Evolutionary conservation across 2,329 filamentous ascomycete genomes (phyloP).

Genomic region (Epichloe gansuensis): DNA sequence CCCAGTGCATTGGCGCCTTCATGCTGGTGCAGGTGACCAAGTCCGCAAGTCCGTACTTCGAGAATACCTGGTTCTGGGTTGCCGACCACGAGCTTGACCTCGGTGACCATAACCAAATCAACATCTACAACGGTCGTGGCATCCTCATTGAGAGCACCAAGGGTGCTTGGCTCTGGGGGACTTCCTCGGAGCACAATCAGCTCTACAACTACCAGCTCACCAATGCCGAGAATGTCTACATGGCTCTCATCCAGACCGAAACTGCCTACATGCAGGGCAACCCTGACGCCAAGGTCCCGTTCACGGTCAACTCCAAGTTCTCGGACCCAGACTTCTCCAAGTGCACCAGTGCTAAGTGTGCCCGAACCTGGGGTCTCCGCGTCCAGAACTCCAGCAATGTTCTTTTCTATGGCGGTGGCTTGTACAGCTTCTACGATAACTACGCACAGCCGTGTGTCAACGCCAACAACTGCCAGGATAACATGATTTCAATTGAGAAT

Average conservation of each 20-base stretch:
- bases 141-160: constrained; percentile 63
- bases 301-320: constrained; percentile 42
- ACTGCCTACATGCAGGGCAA: constrained; percentile 82
- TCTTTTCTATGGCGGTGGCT: constrained; percentile 57
- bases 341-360: constrained; percentile 44
- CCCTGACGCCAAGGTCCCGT: constrained; percentile 57
- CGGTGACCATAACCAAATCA: constrained; percentile 60
- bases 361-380: constrained; percentile 67
- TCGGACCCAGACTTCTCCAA: constrained; percentile 56
- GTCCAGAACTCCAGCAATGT: constrained; percentile 54
- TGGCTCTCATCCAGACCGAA: constrained; percentile 77
- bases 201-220: constrained; percentile 77
- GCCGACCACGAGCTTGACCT: constrained; percentile 82
- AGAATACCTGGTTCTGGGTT: constrained; percentile 87
- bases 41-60: constrained; percentile 60
- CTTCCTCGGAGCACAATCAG: constrained; percentile 52
- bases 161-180: constrained; percentile 76
- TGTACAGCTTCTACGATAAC: constrained; percentile 79
- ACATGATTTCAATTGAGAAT: constrained; percentile 62
- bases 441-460: constrained; percentile 59
- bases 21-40: constrained; percentile 52
- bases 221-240: constrained; percentile 66
- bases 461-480: constrained; percentile 58
- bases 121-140: constrained; percentile 80
- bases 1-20: constrained; percentile 62